Percentiles rank a stretch among this genome's conserved stretches.
phyloP scores from a whole-genome alignment of 2,329 filamentous ascomycete species.

The Colletotrichum limetticola region DNA sequence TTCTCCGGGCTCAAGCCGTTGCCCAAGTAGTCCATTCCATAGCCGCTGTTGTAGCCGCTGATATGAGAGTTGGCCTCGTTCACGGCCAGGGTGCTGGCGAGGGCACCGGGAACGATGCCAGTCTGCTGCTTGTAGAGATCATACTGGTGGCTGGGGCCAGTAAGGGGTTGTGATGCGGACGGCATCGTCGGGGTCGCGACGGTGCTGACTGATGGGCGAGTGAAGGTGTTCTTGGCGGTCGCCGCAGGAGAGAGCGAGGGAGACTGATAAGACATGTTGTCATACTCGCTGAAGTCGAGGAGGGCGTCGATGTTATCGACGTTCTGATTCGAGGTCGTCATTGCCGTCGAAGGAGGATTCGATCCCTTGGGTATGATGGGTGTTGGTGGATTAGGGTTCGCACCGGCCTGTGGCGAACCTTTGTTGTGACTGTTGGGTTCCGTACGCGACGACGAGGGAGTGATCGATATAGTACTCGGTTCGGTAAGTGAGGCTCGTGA shows the following conservation, averaged over 20 bases:
- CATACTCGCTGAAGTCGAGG: slow-evolving; percentile 72
- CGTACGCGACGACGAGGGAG: not conserved
- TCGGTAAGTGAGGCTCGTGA: slow-evolving; percentile 23
- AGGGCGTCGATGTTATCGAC: slow-evolving; percentile 67
- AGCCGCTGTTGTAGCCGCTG: slow-evolving; percentile 62
- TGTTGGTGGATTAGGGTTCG: slow-evolving; percentile 1
- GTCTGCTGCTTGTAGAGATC: slow-evolving; percentile 96
- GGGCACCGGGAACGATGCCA: slow-evolving; percentile 85
- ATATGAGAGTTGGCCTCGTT: slow-evolving; percentile 70
- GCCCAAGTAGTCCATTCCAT: slow-evolving; percentile 60
- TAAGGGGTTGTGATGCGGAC: slow-evolving; percentile 68
- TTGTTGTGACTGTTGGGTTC: not conserved
- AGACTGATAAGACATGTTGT: slow-evolving; percentile 69
- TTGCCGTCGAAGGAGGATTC: slow-evolving; percentile 37
- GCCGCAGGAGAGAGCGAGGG: slow-evolving; percentile 67
- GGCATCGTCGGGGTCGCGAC: slow-evolving; percentile 65
- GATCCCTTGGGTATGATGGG: slow-evolving; percentile 20
- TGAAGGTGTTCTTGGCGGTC: slow-evolving; percentile 64
- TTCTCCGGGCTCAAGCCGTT: slow-evolving; percentile 70
- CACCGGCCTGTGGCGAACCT: slow-evolving; percentile 1
- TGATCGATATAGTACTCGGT: not conserved
- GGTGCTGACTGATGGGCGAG: slow-evolving; percentile 61
- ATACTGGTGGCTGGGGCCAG: slow-evolving; percentile 93
- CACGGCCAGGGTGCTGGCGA: slow-evolving; percentile 82
- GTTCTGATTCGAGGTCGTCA: slow-evolving; percentile 55